A percentile compares a stretch with the other conserved stretches of the same genome.
Evolutionary conservation across 192 early-diverging fungal species (phyloP).

Genomic region (Jimgerdemannia lactiflua): DNA sequence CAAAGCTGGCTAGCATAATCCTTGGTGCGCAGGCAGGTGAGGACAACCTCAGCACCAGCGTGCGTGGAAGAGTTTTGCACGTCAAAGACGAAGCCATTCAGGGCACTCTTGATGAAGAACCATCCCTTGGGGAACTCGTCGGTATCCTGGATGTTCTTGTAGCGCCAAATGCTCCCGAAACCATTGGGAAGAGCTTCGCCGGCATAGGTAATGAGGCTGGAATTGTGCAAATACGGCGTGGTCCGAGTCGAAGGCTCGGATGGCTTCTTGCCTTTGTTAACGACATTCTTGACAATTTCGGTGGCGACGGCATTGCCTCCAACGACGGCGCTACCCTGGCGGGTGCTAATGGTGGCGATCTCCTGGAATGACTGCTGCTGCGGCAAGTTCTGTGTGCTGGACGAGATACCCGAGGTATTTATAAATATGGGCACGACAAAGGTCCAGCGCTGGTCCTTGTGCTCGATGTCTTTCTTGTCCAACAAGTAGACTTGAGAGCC

Average conservation of each 20-base stretch:
- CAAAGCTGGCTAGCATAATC: slow-evolving; percentile 29
- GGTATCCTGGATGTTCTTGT: slow-evolving; percentile 11
- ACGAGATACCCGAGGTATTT: too few relatives aligned
- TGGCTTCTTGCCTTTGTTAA: too few relatives aligned
- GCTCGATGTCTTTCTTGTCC: background rate
- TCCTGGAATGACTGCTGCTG: too few relatives aligned
- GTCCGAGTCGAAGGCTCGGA: background rate
- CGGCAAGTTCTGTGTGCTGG: too few relatives aligned
- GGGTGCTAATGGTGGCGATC: too few relatives aligned
- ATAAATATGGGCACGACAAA: background rate
- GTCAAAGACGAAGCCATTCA: slow-evolving; percentile 26
- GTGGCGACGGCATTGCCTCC: background rate
- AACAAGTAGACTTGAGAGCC: background rate
- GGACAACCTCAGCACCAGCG: slow-evolving; percentile 9
- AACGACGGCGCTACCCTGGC: slow-evolving; percentile 4
- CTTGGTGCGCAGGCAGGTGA: slow-evolving; percentile 11
- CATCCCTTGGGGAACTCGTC: slow-evolving; percentile 20
- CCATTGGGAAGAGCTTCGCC: slow-evolving; percentile 11
- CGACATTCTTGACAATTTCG: background rate
- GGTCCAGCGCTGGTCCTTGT: background rate
- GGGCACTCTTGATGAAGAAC: slow-evolving; percentile 25
- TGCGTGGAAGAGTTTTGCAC: slow-evolving; percentile 1
- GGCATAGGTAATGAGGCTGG: background rate
- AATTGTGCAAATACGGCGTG: background rate
- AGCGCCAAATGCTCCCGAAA: slow-evolving; percentile 20